These are phyloP conservation scores for Leptographium wingfieldii DNA, from an alignment of 2,329 filamentous ascomycete species.

Conservation along the genomic window DNA sequence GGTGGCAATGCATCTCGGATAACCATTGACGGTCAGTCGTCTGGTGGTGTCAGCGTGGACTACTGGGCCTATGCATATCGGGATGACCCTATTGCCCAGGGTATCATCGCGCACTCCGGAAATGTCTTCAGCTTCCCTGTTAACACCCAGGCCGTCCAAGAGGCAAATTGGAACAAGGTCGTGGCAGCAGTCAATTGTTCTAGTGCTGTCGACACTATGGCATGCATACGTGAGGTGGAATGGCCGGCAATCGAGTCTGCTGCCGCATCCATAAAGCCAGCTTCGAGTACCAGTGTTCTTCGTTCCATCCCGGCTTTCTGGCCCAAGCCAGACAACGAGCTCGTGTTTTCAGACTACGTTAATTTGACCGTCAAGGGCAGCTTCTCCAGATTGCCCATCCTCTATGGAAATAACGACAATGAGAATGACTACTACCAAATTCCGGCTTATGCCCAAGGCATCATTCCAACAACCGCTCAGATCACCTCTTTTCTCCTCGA, in stretches of 20 bases:
- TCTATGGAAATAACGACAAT: slow-evolving; percentile 30
- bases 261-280: slow-evolving; percentile 21
- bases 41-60: slow-evolving; percentile 27
- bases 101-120: slow-evolving; percentile 32
- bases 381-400: slow-evolving; percentile 28
- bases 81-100: slow-evolving; percentile 34
- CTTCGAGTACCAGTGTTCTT: slow-evolving; percentile 21
- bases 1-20: slow-evolving; percentile 30
- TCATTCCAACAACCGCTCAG: slow-evolving; percentile 24
- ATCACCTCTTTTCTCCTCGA: slow-evolving; percentile 28
- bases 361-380: slow-evolving; percentile 19
- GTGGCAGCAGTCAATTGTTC: slow-evolving; percentile 26
- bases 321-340: slow-evolving; percentile 26
- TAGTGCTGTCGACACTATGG: slow-evolving; percentile 17
- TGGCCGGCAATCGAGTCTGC: slow-evolving; percentile 25
- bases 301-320: slow-evolving; percentile 27
- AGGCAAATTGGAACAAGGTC: slow-evolving; percentile 29
- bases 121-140: slow-evolving; percentile 32
- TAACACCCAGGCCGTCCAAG: slow-evolving; percentile 21
- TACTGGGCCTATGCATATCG: slow-evolving; percentile 36
- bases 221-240: slow-evolving; percentile 24
- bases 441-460: slow-evolving; percentile 25
- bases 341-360: slow-evolving; percentile 29
- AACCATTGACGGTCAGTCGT: slow-evolving; percentile 30
- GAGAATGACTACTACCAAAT: slow-evolving; percentile 36